These are phyloP conservation scores for Hortiboletus flavorubellus DNA, from an alignment of 768 basidiomycete genomes.

Conservation along the genomic window DNA sequence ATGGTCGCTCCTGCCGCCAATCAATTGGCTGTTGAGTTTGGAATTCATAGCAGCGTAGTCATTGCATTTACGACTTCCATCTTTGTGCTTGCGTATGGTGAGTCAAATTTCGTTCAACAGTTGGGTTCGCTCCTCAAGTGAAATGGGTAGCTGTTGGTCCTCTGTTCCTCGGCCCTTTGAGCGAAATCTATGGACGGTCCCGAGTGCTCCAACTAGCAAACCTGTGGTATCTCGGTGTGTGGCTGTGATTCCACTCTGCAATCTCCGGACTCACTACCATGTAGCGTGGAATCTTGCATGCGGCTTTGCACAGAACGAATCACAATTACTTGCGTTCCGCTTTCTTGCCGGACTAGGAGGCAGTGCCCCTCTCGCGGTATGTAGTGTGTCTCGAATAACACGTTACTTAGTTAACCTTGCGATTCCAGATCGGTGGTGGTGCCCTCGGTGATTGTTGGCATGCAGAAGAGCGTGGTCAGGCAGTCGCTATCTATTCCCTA, in stretches of 20 bases:
- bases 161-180: constrained; percentile 53
- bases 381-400: background rate
- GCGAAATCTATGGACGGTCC: constrained; percentile 69
- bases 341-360: constrained; percentile 71
- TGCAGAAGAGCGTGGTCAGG: constrained; percentile 60
- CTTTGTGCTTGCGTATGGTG: constrained; percentile 60
- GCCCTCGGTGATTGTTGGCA: constrained; percentile 61
- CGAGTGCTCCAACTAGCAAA: constrained; percentile 60
- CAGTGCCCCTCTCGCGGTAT: constrained; percentile 58
- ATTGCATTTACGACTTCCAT: constrained; percentile 59
- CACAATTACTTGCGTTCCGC: constrained; percentile 64
- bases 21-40: constrained; percentile 52
- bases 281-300: constrained; percentile 61
- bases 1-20: constrained; percentile 66
- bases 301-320: constrained; percentile 57
- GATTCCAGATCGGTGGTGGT: constrained; percentile 57
- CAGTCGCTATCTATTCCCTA: constrained; percentile 60
- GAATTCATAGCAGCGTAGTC: constrained; percentile 46
- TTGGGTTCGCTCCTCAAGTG: background rate
- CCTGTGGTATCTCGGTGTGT: constrained; percentile 58
- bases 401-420: background rate
- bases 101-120: constrained; percentile 5
- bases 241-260: background rate
- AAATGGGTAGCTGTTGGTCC: constrained; percentile 27
- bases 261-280: background rate